A percentile compares a stretch with the other conserved stretches of the same genome.
These are phyloP conservation scores for Leptomonas pyrrhocoris DNA, from an alignment of 208 protist genomes.

Conservation along the genomic window DNA sequence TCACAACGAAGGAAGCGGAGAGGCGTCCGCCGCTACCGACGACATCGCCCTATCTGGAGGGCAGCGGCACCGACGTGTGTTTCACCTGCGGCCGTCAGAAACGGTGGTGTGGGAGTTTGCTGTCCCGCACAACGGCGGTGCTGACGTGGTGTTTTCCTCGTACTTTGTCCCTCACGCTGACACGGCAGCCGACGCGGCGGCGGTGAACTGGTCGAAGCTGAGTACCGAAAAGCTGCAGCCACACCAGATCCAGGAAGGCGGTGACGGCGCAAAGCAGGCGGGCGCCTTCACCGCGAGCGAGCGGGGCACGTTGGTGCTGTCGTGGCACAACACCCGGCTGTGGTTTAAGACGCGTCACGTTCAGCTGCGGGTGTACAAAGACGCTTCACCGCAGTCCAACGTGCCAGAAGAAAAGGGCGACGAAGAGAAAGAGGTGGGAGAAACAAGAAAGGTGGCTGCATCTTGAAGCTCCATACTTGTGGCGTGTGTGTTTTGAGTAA, in stretches of 20 bases:
- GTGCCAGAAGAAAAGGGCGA: not conserved
- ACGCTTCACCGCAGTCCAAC: not conserved
- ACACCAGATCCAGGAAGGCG: not conserved
- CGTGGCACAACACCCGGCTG: conserved; percentile 55
- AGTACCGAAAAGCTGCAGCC: conserved; percentile 6
- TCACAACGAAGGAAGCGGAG: conserved; percentile 25
- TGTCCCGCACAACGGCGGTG: conserved; percentile 23
- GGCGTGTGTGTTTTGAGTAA: too few species aligned
- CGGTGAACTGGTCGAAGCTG: not conserved
- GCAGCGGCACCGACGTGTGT: conserved; percentile 26
- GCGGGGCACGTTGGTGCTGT: conserved; percentile 46
- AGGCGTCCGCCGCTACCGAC: conserved; percentile 17
- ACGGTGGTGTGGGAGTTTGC: conserved; percentile 69
- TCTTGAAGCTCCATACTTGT: too few species aligned
- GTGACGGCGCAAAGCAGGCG: conserved; percentile 9
- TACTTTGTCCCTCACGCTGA: conserved; percentile 34
- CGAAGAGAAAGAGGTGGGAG: not conserved
- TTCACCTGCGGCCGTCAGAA: conserved; percentile 32
- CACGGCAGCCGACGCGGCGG: too few species aligned
- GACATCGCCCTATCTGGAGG: conserved; percentile 18
- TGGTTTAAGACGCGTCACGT: conserved; percentile 51
- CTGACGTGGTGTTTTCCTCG: conserved; percentile 36
- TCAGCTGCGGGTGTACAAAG: conserved; percentile 61
- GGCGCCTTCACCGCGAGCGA: conserved; percentile 40
- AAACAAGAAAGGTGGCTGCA: not conserved